These are phyloP conservation scores for Aspergillus glaucus DNA, from an alignment of 2,329 filamentous ascomycete species.

Conservation along the genomic window DNA sequence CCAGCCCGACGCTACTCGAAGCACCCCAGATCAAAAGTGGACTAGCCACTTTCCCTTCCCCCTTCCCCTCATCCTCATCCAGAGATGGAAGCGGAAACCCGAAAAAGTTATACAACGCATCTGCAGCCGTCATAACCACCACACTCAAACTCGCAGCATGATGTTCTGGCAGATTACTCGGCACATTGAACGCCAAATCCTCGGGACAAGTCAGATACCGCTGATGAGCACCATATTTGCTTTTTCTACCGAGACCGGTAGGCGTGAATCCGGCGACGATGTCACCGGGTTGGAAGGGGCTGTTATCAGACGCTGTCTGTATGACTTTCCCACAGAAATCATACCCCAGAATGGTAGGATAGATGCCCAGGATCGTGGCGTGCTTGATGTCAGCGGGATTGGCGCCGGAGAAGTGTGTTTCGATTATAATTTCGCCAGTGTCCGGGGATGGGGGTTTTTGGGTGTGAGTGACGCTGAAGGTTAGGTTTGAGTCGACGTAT, in stretches of 20 bases:
- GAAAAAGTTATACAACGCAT: background rate
- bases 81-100: background rate
- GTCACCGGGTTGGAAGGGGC: background rate
- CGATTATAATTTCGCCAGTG: background rate
- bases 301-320: background rate
- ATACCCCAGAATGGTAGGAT: conserved; percentile 2
- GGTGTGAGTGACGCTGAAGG: background rate
- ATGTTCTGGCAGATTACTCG: background rate
- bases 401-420: background rate
- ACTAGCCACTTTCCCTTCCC: background rate
- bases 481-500: background rate
- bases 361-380: conserved; percentile 1
- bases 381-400: conserved; percentile 5
- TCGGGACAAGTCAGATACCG: background rate
- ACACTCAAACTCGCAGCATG: background rate
- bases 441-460: background rate
- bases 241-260: background rate
- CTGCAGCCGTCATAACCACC: background rate
- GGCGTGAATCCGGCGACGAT: background rate
- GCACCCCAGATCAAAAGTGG: conserved; percentile 3
- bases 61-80: background rate
- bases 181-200: conserved; percentile 1
- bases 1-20: conserved; percentile 1
- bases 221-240: conserved; percentile 1
- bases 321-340: conserved; percentile 3